Percentiles rank a stretch among this genome's conserved stretches.
Conservation (phyloP, 805 yeast species). For the Myxozyma lipomycoides region DNA sequence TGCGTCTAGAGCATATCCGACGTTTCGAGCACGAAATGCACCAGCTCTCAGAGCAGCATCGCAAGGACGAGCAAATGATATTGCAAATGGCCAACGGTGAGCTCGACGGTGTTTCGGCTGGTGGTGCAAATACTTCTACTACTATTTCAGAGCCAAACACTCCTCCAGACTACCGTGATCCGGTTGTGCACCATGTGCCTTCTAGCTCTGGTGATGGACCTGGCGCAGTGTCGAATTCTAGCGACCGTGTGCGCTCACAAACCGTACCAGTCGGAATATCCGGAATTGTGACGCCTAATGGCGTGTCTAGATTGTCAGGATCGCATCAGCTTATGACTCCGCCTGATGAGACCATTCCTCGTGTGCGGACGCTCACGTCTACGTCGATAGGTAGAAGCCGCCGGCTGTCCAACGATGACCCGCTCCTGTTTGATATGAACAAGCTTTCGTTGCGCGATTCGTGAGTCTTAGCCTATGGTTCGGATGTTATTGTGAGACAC, state of each 20-base stretch:
- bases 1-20: conserved; percentile 29
- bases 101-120: conserved; percentile 5
- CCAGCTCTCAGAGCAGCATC: conserved; percentile 28
- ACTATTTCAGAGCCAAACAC: conserved; percentile 29
- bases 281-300: conserved; percentile 21
- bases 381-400: conserved; percentile 23
- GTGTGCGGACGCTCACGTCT: conserved; percentile 24
- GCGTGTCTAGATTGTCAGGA: conserved; percentile 14
- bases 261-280: conserved; percentile 27
- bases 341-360: conserved; percentile 25
- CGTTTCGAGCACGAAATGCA: conserved; percentile 33
- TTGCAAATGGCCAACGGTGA: conserved; percentile 28
- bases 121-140: conserved; percentile 23
- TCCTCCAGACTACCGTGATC: conserved; percentile 31
- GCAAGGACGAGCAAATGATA: conserved; percentile 31
- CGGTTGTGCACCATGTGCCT: background rate
- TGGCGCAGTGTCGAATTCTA: conserved; percentile 7
- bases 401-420: conserved; percentile 23
- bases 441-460: conserved; percentile 11
- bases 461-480: conserved; percentile 1
- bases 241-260: conserved; percentile 24
- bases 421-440: conserved; percentile 15
- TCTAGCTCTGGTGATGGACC: conserved; percentile 4
- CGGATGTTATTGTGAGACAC: too few species aligned
- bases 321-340: conserved; percentile 27